These are phyloP conservation scores for Staphylotrichum tortipilum DNA, from an alignment of 495 filamentous ascomycete genomes.

Conservation along the genomic window DNA sequence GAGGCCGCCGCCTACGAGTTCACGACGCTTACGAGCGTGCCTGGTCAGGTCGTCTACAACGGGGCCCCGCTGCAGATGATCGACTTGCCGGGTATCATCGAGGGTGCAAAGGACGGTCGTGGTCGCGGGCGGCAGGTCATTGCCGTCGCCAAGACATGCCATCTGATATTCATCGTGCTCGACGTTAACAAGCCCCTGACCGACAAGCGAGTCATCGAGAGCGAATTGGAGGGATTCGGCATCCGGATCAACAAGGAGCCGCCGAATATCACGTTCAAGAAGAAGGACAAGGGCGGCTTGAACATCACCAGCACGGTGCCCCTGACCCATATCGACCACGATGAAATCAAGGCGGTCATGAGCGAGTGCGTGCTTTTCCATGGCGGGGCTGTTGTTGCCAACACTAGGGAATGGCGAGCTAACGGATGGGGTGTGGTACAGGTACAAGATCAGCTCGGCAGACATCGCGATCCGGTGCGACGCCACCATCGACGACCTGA, in stretches of 20 bases:
- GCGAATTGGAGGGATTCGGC: slow-evolving; percentile 94
- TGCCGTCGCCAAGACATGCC: slow-evolving; percentile 96
- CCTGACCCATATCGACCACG: slow-evolving; percentile 83
- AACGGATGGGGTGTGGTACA: slow-evolving; percentile 4
- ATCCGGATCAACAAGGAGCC: slow-evolving; percentile 96
- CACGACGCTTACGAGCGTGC: slow-evolving; percentile 94
- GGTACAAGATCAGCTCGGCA: slow-evolving; percentile 87
- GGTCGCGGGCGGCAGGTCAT: slow-evolving; percentile 98
- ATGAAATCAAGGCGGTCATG: slow-evolving; percentile 98
- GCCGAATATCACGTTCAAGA: slow-evolving; percentile 95
- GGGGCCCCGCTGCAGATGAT: slow-evolving; percentile 96
- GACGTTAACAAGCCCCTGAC: slow-evolving; percentile 98
- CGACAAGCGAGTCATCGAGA: slow-evolving; percentile 93
- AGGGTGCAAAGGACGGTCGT: slow-evolving; percentile 97
- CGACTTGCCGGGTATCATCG: slow-evolving; percentile 96
- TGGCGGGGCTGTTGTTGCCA: neutral
- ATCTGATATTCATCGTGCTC: slow-evolving; percentile 96
- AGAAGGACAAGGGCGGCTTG: slow-evolving; percentile 98
- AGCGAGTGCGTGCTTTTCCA: slow-evolving; percentile 47
- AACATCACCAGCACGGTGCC: slow-evolving; percentile 89
- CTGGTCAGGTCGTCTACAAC: slow-evolving; percentile 93
- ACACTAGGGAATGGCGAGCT: neutral
- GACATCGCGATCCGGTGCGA: slow-evolving; percentile 98
- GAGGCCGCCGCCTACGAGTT: slow-evolving; percentile 98
- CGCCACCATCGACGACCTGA: slow-evolving; percentile 74